These are phyloP conservation scores for Spergularia bocconei DNA, from an alignment of 148 eudicot species.

Conservation along the genomic window DNA sequence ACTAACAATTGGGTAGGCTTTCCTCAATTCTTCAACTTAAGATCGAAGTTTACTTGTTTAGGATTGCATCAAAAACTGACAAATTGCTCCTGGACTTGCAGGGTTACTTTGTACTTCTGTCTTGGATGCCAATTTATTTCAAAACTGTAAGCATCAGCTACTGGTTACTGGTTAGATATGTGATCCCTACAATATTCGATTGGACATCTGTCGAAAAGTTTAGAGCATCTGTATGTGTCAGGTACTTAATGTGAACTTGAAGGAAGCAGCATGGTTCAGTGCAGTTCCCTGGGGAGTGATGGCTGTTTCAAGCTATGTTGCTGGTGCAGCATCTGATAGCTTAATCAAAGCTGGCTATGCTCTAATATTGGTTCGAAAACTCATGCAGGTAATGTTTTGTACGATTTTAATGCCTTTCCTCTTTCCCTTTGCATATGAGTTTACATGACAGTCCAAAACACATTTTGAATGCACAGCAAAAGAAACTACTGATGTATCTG, in stretches of 20 bases:
- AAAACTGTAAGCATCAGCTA: slow-evolving; percentile 60
- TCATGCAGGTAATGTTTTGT: slow-evolving; percentile 68
- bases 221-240: slow-evolving; percentile 10
- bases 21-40: not conserved
- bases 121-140: slow-evolving; percentile 98
- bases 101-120: slow-evolving; percentile 97
- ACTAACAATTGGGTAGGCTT: slow-evolving; percentile 88
- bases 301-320: slow-evolving; percentile 85
- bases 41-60: not conserved
- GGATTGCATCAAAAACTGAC: not conserved
- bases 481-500: no score
- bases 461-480: no score
- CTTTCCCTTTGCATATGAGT: no score
- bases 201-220: not conserved
- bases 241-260: slow-evolving; percentile 83
- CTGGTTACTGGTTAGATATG: not conserved
- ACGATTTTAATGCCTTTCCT: not conserved
- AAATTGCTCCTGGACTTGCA: slow-evolving; percentile 34
- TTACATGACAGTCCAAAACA: not conserved
- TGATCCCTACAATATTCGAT: not conserved
- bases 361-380: slow-evolving; percentile 64
- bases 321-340: slow-evolving; percentile 75
- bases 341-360: slow-evolving; percentile 65
- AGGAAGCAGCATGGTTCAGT: slow-evolving; percentile 97
- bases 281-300: slow-evolving; percentile 97